phyloP scores from a whole-genome alignment of 306 rosid species.

The Quercus aquifolioides region DNA sequence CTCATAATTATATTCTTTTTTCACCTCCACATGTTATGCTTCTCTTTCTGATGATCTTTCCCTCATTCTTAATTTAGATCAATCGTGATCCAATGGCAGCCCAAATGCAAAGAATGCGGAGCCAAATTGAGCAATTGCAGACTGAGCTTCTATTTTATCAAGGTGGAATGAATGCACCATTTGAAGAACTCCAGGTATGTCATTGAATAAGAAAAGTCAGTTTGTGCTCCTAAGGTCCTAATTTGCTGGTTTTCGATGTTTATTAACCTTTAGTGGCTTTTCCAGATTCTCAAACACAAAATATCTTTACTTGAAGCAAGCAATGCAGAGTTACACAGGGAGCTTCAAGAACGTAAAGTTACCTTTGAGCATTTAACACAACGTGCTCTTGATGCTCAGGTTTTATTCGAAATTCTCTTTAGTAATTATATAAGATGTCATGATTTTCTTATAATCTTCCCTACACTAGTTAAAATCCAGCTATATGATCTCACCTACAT shows the following conservation, averaged over 20 bases:
- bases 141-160: conserved; percentile 75
- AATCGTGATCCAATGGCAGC: conserved; percentile 91
- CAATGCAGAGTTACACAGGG: conserved; percentile 67
- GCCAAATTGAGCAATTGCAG: conserved; percentile 90
- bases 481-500: conserved; percentile 12
- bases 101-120: conserved; percentile 72
- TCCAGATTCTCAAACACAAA: conserved; percentile 83
- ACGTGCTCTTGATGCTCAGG: conserved; percentile 58
- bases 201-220: background rate
- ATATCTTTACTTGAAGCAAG: conserved; percentile 89
- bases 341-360: conserved; percentile 50
- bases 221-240: conserved; percentile 15
- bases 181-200: conserved; percentile 83
- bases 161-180: conserved; percentile 68
- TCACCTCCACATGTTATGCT: conserved; percentile 11
- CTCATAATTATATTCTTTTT: background rate
- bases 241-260: conserved; percentile 4
- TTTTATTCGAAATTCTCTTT: background rate
- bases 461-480: background rate
- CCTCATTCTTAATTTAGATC: conserved; percentile 42
- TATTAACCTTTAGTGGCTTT: conserved; percentile 9
- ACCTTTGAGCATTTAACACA: conserved; percentile 39
- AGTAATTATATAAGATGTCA: background rate
- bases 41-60: conserved; percentile 11
- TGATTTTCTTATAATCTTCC: background rate